Evolutionary conservation across 1,139 yeast genomes (phyloP), one percentile per base, ranked within the genome.

Genomic region (Kodamaea plutei): DNA sequence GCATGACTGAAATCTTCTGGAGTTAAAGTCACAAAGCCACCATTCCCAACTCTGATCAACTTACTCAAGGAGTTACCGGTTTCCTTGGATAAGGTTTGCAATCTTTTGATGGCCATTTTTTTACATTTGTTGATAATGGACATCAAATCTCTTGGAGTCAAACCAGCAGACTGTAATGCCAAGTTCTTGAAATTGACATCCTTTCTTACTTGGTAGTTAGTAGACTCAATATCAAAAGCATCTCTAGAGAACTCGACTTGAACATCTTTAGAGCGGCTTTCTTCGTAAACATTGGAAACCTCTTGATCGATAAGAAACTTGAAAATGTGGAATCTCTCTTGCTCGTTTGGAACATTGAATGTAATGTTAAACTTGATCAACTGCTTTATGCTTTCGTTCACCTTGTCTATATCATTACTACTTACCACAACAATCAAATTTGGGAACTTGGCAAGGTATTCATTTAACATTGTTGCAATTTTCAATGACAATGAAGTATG

Each of bases 101-200:
- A 39, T 38, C 91, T 61, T 30, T 69, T 71, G 15, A 74, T 46
- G 1, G 93, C 81, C 28, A 70, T 52, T 26, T 66, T 61, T 42
- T 78, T 79, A 2, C 95, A 80, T 40, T 71, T 73, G 21, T 75
- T 70, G 10, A 87, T 74, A 36, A 91, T 85, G 0, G 91, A 77
- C 8, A 65, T 64, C 33, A 91, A 62, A 54, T 91, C 97, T 17
- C 84, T 69, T 5, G 97, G 95, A 0, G 94, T 84, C 34, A 91
- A 65, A 20, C 97, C 97, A 1, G 97, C 97, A 31, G 95, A 84
- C 46, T 87, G 95, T 32, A 84, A 61, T 0, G 97, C 85, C 26
- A 91, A 61, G 1, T 76, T 62, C 4, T 67, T 61, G 8, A 74
- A 49, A 8, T 76, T 70, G 4, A 88, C 76, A 48, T 84, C 94